Evolutionary conservation across 495 filamentous ascomycete species (phyloP), one percentile per base, ranked within the genome.

Genomic region (Jackrogersella multiformis): DNA sequence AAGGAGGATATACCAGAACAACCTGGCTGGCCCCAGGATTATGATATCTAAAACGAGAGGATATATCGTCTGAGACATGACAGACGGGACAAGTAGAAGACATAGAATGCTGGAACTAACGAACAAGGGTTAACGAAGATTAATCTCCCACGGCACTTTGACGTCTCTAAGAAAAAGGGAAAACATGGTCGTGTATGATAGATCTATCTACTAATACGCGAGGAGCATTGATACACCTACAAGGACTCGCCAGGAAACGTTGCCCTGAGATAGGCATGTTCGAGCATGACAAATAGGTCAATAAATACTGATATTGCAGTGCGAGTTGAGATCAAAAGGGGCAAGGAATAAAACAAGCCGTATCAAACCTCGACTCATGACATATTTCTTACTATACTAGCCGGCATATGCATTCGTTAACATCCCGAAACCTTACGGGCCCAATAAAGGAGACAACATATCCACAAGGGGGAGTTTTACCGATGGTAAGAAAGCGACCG

Each of bases 321-420:
- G 32, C 9, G 10, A 35, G 5, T 35, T 13, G 10, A 13, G 2
- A 13, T 12, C 6, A 35, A 35, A 13, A 13, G 32, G 32, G 32
- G 10, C 4, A 13, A 35, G 10, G 32, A 35, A n/a, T n/a, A n/a
- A n/a, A n/a, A n/a, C n/a, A n/a, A n/a, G n/a, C n/a, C 32, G 32
- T 13, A 26, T 46, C 23, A 21, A 46, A 26, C 24, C 12, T 12
- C n/a, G 21, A 26, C 10, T 26, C 21, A 46, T 46, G 42, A 46
- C 42, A 46, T 46, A 24, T 26, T 46, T 46, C 42, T 46, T 46
- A 46, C 42, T 10, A 13, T 46, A 46, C 23, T 21, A 26, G 23
- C 12, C 42, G 42, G 42, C 42, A 46, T 10, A 26, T 46, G 42
- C 12, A 46, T 46, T 46, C 42, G 26, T 46, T 24, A 26, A 46